Conservation (phyloP, 768 basidiomycete species). For the Gyrodon lividus region DNA sequence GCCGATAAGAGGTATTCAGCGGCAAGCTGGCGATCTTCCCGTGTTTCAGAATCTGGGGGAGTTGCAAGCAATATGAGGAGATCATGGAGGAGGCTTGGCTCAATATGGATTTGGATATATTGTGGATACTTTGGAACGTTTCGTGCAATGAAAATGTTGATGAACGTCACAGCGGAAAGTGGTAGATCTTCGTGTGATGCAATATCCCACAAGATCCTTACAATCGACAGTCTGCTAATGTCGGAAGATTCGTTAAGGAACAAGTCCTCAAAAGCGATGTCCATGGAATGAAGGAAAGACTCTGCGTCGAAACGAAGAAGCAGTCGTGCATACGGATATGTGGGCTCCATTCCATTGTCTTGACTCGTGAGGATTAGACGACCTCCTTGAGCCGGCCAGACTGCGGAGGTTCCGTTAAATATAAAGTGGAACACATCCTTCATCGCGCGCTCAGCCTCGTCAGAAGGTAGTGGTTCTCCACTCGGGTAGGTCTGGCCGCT, state of each 20-base stretch:
- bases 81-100: slow-evolving; percentile 65
- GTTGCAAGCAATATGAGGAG: slow-evolving; percentile 78
- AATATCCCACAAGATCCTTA: slow-evolving; percentile 84
- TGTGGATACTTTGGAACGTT: slow-evolving; percentile 97
- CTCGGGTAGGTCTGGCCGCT: slow-evolving; percentile 88
- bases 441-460: slow-evolving; percentile 70
- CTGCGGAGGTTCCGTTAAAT: slow-evolving; percentile 75
- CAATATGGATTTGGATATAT: slow-evolving; percentile 52
- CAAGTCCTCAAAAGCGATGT: slow-evolving; percentile 91
- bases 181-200: slow-evolving; percentile 51
- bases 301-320: slow-evolving; percentile 90
- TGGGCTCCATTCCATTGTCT: slow-evolving; percentile 73
- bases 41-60: slow-evolving; percentile 72
- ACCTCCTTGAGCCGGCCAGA: slow-evolving; percentile 80
- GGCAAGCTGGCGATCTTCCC: slow-evolving; percentile 93
- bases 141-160: slow-evolving; percentile 94
- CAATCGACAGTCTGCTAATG: slow-evolving; percentile 75
- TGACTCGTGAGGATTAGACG: slow-evolving; percentile 74
- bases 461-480: slow-evolving; percentile 62
- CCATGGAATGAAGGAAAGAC: slow-evolving; percentile 89
- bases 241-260: slow-evolving; percentile 74
- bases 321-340: slow-evolving; percentile 86
- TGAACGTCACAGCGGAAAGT: slow-evolving; percentile 69
- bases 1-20: slow-evolving; percentile 90
- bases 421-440: slow-evolving; percentile 76